Base-by-base conservation (phyloP, 2,329 filamentous ascomycete genomes). In the Fusarium sp. region DNA sequence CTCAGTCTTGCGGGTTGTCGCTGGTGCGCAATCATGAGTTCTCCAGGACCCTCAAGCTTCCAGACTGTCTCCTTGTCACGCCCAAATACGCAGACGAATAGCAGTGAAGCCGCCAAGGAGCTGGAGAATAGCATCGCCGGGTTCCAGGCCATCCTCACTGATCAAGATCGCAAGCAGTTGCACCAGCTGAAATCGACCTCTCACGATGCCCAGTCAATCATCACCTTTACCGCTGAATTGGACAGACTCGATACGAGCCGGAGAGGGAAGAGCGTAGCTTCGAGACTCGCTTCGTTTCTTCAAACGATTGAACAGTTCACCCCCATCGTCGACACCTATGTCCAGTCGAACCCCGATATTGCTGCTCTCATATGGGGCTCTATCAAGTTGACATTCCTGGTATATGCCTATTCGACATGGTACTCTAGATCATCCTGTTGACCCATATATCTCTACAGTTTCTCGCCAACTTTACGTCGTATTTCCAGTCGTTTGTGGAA, bases 401-500 rank as follows among this genome's bases (percentile, higher is more conserved):
- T 62, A 55, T 6, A 32, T 21, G 4, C 19, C 10, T 19, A 19
- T 19, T 19, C 19, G 19, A 19, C 19, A 9, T 8, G 8, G 23
- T 25, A 39, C 10, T 31, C 29, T 31, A 31, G 10, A 13, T 9
- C 5, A 8, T 25, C n/a, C 14, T 27, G 21, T 21, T 41, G 8
- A 41, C 21, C 14, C 2, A 17, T 9, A 17, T 9, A 29, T 3
- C 2, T 8, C 17, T 2, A 8, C 8, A 64, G 61, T 4, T 63
- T 6, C 62, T 66, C 0, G 63, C 58, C 11, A 66, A 66, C 23
- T 61, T 66, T 9, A 42, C 62, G 1, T 57, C 62, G 1, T 66
- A 66, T 13, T 65, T 66, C 2, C 33, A 57, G n/a, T 57, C 63
- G 1, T 65, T 65, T 23, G 63, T 65, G 0, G 54, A 65, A 5